Percentiles rank a stretch among this genome's conserved stretches.
Evolutionary conservation across 768 basidiomycete genomes (phyloP).

Genomic region (Tricholomella constricta): DNA sequence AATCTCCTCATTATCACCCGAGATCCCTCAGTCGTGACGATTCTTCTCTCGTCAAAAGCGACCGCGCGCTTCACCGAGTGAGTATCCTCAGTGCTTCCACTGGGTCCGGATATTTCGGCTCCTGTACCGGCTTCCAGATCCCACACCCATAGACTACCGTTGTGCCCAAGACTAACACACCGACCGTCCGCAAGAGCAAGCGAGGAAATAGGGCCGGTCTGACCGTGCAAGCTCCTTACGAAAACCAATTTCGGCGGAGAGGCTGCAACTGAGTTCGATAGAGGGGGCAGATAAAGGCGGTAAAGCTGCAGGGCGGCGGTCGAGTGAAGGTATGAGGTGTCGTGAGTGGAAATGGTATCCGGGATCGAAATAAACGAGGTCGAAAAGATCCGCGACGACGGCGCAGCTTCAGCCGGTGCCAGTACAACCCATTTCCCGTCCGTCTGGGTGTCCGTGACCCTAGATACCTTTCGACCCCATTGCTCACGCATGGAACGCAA

Average conservation of each 20-base stretch:
- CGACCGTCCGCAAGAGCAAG: constrained; percentile 80
- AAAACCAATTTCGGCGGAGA: constrained; percentile 68
- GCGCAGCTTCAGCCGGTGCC: constrained; percentile 53
- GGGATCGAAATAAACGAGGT: constrained; percentile 15
- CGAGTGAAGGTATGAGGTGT: constrained; percentile 28
- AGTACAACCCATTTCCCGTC: constrained; percentile 87
- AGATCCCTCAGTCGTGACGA: constrained; percentile 51
- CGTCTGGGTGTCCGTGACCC: constrained; percentile 74
- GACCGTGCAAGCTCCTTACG: constrained; percentile 71
- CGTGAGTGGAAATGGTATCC: background rate
- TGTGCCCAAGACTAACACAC: constrained; percentile 71
- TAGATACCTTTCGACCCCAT: constrained; percentile 72
- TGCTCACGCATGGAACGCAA: constrained; percentile 68
- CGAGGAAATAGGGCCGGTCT: constrained; percentile 62
- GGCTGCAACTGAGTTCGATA: constrained; percentile 47
- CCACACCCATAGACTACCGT: constrained; percentile 85
- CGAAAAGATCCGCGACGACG: constrained; percentile 17
- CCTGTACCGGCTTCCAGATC: constrained; percentile 68
- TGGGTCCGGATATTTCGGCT: constrained; percentile 40
- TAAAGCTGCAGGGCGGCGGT: constrained; percentile 71
- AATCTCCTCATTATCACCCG: constrained; percentile 56
- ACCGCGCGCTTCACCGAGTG: constrained; percentile 43
- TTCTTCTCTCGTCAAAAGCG: constrained; percentile 74
- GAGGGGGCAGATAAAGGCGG: constrained; percentile 61
- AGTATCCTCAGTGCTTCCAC: constrained; percentile 5